Evolutionary conservation across 1,139 yeast species (phyloP).

Genomic region (Hemisphaericaspora xylanilytica): DNA sequence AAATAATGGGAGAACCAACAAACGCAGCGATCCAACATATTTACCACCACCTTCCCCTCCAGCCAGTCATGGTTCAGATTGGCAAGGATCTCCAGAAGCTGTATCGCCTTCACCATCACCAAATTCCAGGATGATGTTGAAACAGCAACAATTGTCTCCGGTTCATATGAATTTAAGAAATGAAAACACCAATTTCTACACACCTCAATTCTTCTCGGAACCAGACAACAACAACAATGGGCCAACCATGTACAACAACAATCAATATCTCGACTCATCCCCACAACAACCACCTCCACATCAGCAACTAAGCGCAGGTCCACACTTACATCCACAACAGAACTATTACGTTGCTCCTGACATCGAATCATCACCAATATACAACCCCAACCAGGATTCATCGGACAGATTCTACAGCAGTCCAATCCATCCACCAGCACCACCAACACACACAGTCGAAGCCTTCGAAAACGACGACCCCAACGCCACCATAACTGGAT

Average conservation of each 20-base stretch:
- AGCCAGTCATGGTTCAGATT: slow-evolving; percentile 36
- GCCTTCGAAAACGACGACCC: no score
- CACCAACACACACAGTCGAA: no score
- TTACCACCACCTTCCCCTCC: slow-evolving; percentile 51
- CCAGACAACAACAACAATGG: slow-evolving; percentile 5
- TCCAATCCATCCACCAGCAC: slow-evolving; percentile 25
- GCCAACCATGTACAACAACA: slow-evolving; percentile 4
- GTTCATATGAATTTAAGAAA: slow-evolving; percentile 22
- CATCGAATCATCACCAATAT: slow-evolving; percentile 30
- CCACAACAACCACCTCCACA: slow-evolving; percentile 3
- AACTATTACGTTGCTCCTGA: slow-evolving; percentile 4
- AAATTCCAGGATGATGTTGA: slow-evolving; percentile 10
- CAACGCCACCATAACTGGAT: slow-evolving; percentile 41
- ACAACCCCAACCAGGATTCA: no score
- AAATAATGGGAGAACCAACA: no score
- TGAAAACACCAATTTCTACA: slow-evolving; percentile 28
- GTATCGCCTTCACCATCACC: slow-evolving; percentile 32
- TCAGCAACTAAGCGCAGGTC: slow-evolving; percentile 11
- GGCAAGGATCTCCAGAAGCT: slow-evolving; percentile 45
- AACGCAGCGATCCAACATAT: slow-evolving; percentile 22
- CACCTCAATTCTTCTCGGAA: slow-evolving; percentile 43
- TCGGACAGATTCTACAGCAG: slow-evolving; percentile 31
- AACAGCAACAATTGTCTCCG: slow-evolving; percentile 24
- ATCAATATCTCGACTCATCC: slow-evolving; percentile 1
- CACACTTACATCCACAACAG: slow-evolving; percentile 10